Percentiles rank a stretch among this genome's conserved stretches.
Conservation (phyloP, 2,329 filamentous ascomycete genomes). For the Mycosphaerella sp. region DNA sequence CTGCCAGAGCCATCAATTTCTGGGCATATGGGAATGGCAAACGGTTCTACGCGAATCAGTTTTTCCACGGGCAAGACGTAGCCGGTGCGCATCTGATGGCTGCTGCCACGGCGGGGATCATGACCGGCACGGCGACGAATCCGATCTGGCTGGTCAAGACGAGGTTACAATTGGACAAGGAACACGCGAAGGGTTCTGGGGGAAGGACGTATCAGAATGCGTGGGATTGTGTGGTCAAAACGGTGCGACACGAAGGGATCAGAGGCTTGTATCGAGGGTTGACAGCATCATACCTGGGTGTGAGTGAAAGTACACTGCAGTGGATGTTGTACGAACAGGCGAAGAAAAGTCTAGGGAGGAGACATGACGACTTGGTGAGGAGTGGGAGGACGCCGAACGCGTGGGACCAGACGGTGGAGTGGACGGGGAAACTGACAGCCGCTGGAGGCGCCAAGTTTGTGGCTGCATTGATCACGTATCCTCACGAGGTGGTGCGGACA, state of each 20-base stretch:
- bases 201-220: conserved; percentile 77
- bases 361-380: conserved; percentile 53
- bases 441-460: conserved; percentile 81
- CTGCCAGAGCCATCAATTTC: conserved; percentile 87
- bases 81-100: conserved; percentile 72
- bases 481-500: conserved; percentile 84
- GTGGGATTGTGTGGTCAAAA: conserved; percentile 78
- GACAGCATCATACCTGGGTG: conserved; percentile 84
- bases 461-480: conserved; percentile 79
- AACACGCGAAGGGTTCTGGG: conserved; percentile 52
- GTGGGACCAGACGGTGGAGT: conserved; percentile 70
- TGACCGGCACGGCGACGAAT: conserved; percentile 86
- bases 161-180: conserved; percentile 83
- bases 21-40: conserved; percentile 92
- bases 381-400: conserved; percentile 56
- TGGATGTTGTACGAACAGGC: conserved; percentile 94
- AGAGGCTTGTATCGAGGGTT: conserved; percentile 81
- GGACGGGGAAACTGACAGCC: conserved; percentile 70
- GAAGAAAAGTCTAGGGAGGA: conserved; percentile 63
- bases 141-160: conserved; percentile 98
- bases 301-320: conserved; percentile 83
- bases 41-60: conserved; percentile 65
- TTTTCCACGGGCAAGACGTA: conserved; percentile 63
- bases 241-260: conserved; percentile 72
- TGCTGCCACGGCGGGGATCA: conserved; percentile 70